Base-by-base conservation (phyloP, 805 yeast species). In the Starmerella geochares region DNA sequence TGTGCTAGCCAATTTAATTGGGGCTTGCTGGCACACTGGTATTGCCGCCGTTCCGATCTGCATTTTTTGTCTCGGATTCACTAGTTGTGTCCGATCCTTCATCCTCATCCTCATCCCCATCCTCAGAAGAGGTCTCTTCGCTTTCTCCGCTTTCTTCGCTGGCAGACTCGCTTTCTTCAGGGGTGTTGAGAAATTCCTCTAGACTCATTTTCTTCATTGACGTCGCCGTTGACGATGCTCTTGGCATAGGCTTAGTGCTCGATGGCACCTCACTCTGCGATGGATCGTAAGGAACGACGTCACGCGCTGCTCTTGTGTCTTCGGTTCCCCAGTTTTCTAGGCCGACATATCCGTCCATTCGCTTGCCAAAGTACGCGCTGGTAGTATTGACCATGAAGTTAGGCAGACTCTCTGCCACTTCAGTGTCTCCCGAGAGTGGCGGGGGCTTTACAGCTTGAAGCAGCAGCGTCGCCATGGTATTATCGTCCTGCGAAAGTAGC, bases 371-470 rank as follows among this genome's bases (percentile, higher is more conserved):
- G 4, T 54, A 56, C 10, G 59, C 54, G 31, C 66, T 60, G 6
- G 66, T 38, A 2, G 67, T 53, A 17, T 69, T 68, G 4, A 70
- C 46, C n/a, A 53, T 32, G 37, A 59, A 57, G n/a, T 54, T 54
- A 6, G 20, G 49, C 40, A 13, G 42, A 39, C 8, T 21, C 5
- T 19, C 27, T 2, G 13, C 31, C 3, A 16, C 27, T 3, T 14
- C 38, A 5, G 21, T 19, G 14, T 36, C 21, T 13, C 51, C 46
- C 10, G 60, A 55, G 13, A 55, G 51, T 2, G 90, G 85, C 0
- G 73, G 70, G 1, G 83, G 83, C 58, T 84, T 85, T 3, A 88
- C 86, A 0, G 84, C 88, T 59, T 83, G 90, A 21, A 86, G 67
- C 43, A 86, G 69, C 31, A 86, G 69, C 2, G 80, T 71, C 0